phyloP scores from a whole-genome alignment of 2,329 filamentous ascomycete genomes.

The Sporothrix pallida region DNA sequence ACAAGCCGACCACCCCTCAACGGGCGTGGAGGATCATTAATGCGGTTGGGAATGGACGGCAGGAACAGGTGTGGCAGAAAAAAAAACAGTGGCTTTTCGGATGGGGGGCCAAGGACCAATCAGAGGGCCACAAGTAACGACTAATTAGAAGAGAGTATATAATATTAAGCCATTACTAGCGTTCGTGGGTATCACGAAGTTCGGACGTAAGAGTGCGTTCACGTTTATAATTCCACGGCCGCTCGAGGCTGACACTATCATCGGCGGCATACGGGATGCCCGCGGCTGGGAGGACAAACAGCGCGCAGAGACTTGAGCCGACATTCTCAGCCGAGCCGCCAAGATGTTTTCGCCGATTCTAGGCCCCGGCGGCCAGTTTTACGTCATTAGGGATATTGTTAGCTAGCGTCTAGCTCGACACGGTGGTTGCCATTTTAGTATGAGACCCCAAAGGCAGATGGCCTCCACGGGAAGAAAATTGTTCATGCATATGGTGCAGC shows the following conservation, averaged over 20 bases:
- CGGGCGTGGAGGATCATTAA: too few species aligned
- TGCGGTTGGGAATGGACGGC: too few species aligned
- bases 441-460: background rate
- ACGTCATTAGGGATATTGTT: slow-evolving; percentile 18
- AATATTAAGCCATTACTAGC: too few species aligned
- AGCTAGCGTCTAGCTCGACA: slow-evolving; percentile 12
- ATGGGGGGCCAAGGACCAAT: too few species aligned
- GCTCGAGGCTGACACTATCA: slow-evolving; percentile 65
- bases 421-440: slow-evolving; percentile 23
- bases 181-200: slow-evolving; percentile 55
- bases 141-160: too few species aligned
- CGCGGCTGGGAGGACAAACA: slow-evolving; percentile 59
- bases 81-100: too few species aligned
- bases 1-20: too few species aligned
- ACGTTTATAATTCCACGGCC: slow-evolving; percentile 66
- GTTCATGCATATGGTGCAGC: slow-evolving; percentile 28
- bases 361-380: background rate
- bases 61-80: background rate
- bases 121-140: too few species aligned
- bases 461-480: slow-evolving; percentile 9
- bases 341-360: slow-evolving; percentile 20
- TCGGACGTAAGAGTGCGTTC: slow-evolving; percentile 66
- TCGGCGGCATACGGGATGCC: slow-evolving; percentile 68
- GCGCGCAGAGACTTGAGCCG: slow-evolving; percentile 51
- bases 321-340: slow-evolving; percentile 48